Percentiles rank a stretch among this genome's conserved stretches.
phyloP scores from a whole-genome alignment of 2,329 filamentous ascomycete species.

The Verruconis gallopava region DNA sequence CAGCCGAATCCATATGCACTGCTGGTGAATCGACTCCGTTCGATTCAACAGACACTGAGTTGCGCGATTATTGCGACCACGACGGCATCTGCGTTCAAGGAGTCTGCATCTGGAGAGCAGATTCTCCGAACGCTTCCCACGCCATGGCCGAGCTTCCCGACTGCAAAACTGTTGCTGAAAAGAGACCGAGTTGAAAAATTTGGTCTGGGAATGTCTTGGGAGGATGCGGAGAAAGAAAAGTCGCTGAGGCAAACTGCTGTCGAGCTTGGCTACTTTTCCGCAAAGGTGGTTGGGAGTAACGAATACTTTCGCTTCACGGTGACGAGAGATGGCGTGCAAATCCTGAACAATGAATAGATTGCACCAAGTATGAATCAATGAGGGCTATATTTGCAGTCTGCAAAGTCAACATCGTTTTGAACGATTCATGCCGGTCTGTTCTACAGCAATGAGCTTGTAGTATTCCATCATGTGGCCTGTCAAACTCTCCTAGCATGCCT shows the following conservation, averaged over 20 bases:
- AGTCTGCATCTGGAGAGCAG: slow-evolving; percentile 8
- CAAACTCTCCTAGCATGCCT: too few species aligned
- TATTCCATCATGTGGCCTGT: too few species aligned
- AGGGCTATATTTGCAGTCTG: too few species aligned
- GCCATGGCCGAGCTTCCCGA: slow-evolving; percentile 18
- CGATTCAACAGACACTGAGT: slow-evolving; percentile 11
- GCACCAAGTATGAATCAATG: too few species aligned
- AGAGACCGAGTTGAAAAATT: slow-evolving; percentile 24
- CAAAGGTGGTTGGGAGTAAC: background rate
- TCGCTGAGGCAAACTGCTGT: slow-evolving; percentile 24
- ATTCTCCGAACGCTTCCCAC: slow-evolving; percentile 15
- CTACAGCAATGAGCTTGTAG: too few species aligned
- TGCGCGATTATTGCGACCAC: slow-evolving; percentile 17
- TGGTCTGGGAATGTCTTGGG: slow-evolving; percentile 23
- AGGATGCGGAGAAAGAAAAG: slow-evolving; percentile 25
- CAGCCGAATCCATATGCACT: slow-evolving; percentile 2
- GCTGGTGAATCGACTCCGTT: background rate
- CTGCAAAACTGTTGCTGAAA: slow-evolving; percentile 22
- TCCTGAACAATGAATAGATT: background rate
- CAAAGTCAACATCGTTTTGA: too few species aligned
- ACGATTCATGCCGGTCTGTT: too few species aligned
- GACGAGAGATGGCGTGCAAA: background rate
- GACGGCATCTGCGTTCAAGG: slow-evolving; percentile 11
- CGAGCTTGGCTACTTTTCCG: slow-evolving; percentile 21
- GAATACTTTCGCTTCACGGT: slow-evolving; percentile 1